Base-by-base conservation (phyloP, 1,139 yeast genomes). In the Yamadazyma friedrichii region DNA sequence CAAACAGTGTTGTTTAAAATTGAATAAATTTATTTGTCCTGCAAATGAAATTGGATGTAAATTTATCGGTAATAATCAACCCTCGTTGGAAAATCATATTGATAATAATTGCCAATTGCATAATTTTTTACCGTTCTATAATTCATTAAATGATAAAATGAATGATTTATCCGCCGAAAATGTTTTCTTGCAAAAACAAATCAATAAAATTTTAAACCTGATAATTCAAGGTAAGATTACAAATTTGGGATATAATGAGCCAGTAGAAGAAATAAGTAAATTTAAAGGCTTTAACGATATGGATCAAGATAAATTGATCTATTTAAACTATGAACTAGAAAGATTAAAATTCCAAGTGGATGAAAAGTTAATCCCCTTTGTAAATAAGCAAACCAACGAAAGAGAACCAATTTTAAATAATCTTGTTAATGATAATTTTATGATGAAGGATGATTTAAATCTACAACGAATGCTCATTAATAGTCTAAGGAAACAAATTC, bases 211-310 rank as follows among this genome's bases (percentile, higher is more conserved):
- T 3, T 57, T 77, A 45, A 74, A 72, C 49, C 71, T 76, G 38
- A 64, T 76, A 6, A 62, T 73, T 4, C 80, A 71, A 46, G 82
- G 82, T 1, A 75, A 70, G 48, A 58, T 77, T 26, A 71, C 80
- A 6, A 77, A 77, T 49, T 54, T 76, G 16, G 82, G 82, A 0
- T 75, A 73, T 49, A 63, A 67, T 39, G 71, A 74, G 41, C 67
- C 70, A 2, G 51, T 74, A 12, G 80, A 75, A 52, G 80, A 75
- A 46, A 67, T 75, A 35, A 58, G 58, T 43, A 59, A 54, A 42
- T 59, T 55, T 37, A 56, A 54, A 35, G 51, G 50, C 17, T 46
- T 47, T 22, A 56, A 49, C 22, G 54, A 53, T 26, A 39, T 44
- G 4, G 62, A 56, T 42, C 67, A 64, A 40, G 71, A 65, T 43